A percentile compares a stretch with the other conserved stretches of the same genome.
Evolutionary conservation across 441 rosid genomes (phyloP).

Genomic region (Aquilaria agallochum): DNA sequence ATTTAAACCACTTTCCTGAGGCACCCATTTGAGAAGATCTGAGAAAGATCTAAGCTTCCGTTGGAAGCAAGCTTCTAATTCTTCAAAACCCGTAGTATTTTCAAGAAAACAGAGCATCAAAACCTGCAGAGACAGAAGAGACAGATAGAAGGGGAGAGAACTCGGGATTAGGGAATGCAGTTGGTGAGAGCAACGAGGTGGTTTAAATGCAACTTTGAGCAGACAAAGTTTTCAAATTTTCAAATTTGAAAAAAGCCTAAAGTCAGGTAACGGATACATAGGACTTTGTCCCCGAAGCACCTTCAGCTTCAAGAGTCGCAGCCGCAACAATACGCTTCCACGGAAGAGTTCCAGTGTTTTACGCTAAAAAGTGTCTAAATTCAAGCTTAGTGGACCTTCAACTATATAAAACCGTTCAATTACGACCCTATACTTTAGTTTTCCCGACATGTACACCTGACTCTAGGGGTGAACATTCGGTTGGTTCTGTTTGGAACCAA

Average conservation of each 20-base stretch:
- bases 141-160: background rate
- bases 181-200: conserved; percentile 19
- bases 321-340: too few relatives aligned
- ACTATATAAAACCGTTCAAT: too few relatives aligned
- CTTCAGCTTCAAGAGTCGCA: too few relatives aligned
- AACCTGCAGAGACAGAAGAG: background rate
- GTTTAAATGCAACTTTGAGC: background rate
- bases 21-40: conserved; percentile 59
- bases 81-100: too few relatives aligned
- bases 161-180: conserved; percentile 4
- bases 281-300: background rate
- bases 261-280: conserved; percentile 7
- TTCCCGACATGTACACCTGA: too few relatives aligned
- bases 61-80: background rate
- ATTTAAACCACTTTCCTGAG: conserved; percentile 80
- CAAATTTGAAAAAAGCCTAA: conserved; percentile 5
- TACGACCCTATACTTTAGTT: too few relatives aligned
- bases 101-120: conserved; percentile 6
- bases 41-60: background rate
- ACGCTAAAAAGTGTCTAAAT: too few relatives aligned
- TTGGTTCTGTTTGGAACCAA: too few relatives aligned
- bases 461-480: too few relatives aligned
- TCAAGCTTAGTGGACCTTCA: too few relatives aligned
- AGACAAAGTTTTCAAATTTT: conserved; percentile 10
- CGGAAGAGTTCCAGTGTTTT: too few relatives aligned